Base-by-base conservation (phyloP, 768 basidiomycete species). In the Kwoniella newhampshirensis region DNA sequence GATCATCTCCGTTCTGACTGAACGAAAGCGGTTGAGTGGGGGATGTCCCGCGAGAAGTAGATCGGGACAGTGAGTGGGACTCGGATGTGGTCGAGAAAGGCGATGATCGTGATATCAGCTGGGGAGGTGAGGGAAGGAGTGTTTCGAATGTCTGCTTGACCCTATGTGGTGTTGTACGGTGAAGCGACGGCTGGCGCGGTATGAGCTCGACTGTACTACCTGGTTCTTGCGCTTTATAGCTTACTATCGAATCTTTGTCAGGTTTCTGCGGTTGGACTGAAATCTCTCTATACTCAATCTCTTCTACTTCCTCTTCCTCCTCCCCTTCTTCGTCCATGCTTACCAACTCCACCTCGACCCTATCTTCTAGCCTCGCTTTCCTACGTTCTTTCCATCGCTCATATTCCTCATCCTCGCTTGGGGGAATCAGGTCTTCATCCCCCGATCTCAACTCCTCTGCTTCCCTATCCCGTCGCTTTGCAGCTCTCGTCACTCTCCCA, bases 351-450 rank as follows among this genome's bases (percentile, higher is more conserved):
- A 27, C 47, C 21, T 17, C 47, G n/a, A 21, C 13, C 13, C 5
- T 15, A 18, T 35, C 7, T 17, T 32, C 1, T 20, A 21, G 6
- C 17, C 57, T 54, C 17, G n/a, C 43, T 18, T 35, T 48, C 25
- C 40, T 32, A 15, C 39, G 21, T 20, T 42, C 40, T 36, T 27
- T 54, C 68, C 68, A 70, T 2, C 28, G 50, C 42, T 62, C 62
- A 44, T 63, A 70, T 52, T 70, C 68, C 17, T 66, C 68, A 18
- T 65, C 63, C 20, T 66, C 64, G 21, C 55, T 59, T 13, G 68
- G 68, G 0, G 68, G 62, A 17, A 70, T 55, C 26, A 70, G 44
- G 40, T 70, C 68, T 13, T 54, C 67, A 25, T 57, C 54, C 45
- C 51, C 42, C 18, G 39, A 39, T 27, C 8, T 0, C 18, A 23